Evolutionary conservation across 2,329 filamentous ascomycete species (phyloP), one percentile per base, ranked within the genome.

Genomic region (Metarhizium guizhouense): DNA sequence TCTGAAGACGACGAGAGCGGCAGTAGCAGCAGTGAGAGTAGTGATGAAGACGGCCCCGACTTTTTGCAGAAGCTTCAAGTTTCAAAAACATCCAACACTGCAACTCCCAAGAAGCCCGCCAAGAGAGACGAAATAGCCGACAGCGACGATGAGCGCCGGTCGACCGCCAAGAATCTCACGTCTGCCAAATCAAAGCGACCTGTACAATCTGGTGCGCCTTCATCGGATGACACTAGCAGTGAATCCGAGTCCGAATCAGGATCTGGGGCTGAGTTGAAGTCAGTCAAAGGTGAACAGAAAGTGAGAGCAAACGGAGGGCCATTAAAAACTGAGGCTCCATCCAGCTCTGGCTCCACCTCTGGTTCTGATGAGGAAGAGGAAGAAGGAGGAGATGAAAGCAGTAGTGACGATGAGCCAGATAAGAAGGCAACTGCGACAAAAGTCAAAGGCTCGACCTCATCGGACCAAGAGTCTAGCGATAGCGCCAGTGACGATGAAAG

Each of bases 111-210:
- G 55, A 61, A 64, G 54, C 66, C 63, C 56, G 64, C 60, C 64
- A 68, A 69, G 59, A 58, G 67, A 47, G 68, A 71, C 25, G 72
- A 74, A 58, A 73, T 75, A 57, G 71, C 71, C 62, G 72, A 75
- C 56, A 75, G 72, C 61, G 71, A 75, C 61, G 68, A 61, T 61
- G 72, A 74, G 57, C 68, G 68, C 54, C 65, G 65, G 50, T 59
- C 66, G 42, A 58, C 65, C 18, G 59, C 63, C 36, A 67, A 65
- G 38, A 61, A 58, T 3, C 25, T n/a, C 42, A 52, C 56, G n/a
- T 47, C 56, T 30, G 34, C 47, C 38, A 60, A 59, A 30, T 56
- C 61, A 29, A 45, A 50, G 10, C 47, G 32, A 11, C 25, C 56
- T n/a, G 2, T 48, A 18, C 47, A 57, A 36, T 20, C 53, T 10